Evolutionary conservation across 352 stramenopile species (phyloP), one percentile per base, ranked within the genome.

Genomic region (Blastocystis sp.): DNA sequence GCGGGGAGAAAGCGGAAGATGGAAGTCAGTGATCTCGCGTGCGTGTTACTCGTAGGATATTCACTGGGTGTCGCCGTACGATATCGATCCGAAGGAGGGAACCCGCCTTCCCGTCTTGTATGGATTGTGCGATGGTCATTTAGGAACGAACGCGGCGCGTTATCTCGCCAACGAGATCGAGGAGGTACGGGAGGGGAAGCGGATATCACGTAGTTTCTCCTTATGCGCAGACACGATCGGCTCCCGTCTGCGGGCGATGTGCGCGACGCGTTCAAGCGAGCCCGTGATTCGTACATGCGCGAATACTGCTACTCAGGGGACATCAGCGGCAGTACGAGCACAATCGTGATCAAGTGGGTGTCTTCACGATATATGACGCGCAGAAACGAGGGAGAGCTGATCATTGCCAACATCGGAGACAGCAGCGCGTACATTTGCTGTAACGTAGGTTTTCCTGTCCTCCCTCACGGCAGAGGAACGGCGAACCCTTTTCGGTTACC

Each of bases 321-420:
- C 31, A 81, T 81, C 24, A 81, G 71, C 50, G 71, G 71, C 19
- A 81, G 71, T n/a, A 81, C 71, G 35, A 81, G 71, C 37, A 81
- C 71, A 24, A 81, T 81, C 29, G 16, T 81, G 29, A 81, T 81
- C 26, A 81, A 81, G 71, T 81, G 2, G 26, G 26, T 6, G 26
- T 24, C 9, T 0, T 4, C 3, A 19, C 21, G 37, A 35, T 21
- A 13, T 37, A 13, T 81, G 24, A 59, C 33, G 9, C 26, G 6
- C n/a, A 81, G 71, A 65, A 81, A 81, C 37, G 37, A 81, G 3
- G 41, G 41, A 0, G 71, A 81, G 24, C 41, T 81, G 16, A 81
- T 81, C 24, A 81, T 81, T 16, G 71, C 71, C 24, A 81, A 81
- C 37, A 81, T 81, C 33, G 71, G 71, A 24, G 71, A 81, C n/a